These are phyloP conservation scores for Cetraspora pellucida DNA, from an alignment of 192 early-diverging fungal genomes.

Conservation along the genomic window DNA sequence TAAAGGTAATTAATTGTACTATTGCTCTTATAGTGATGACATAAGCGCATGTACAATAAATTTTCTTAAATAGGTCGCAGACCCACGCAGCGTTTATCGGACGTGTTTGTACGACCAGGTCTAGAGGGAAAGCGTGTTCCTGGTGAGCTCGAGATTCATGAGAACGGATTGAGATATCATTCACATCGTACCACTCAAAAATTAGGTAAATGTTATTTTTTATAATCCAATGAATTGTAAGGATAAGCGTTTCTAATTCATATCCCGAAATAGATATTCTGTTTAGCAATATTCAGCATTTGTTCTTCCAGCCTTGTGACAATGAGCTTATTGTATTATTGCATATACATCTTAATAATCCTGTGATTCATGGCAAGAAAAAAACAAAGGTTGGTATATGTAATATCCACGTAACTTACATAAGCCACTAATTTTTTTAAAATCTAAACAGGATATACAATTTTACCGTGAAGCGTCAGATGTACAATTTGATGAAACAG, in stretches of 20 bases:
- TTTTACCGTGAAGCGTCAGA: slow-evolving; percentile 98
- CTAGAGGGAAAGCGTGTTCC: slow-evolving; percentile 88
- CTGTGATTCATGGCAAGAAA: slow-evolving; percentile 97
- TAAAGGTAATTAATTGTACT: slow-evolving; percentile 52
- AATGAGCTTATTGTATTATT: slow-evolving; percentile 93
- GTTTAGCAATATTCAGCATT: slow-evolving; percentile 96
- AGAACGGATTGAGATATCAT: slow-evolving; percentile 92
- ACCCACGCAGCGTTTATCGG: slow-evolving; percentile 76
- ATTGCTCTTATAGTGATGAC: background rate
- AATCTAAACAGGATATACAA: slow-evolving; percentile 81
- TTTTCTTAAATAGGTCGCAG: slow-evolving; percentile 33
- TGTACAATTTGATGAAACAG: slow-evolving; percentile 95
- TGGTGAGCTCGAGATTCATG: slow-evolving; percentile 96
- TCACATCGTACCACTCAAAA: slow-evolving; percentile 74
- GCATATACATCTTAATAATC: slow-evolving; percentile 95
- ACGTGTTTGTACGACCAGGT: slow-evolving; percentile 92
- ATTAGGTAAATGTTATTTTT: slow-evolving; percentile 55
- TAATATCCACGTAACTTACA: background rate
- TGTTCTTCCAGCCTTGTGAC: slow-evolving; percentile 99
- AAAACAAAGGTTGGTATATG: slow-evolving; percentile 75
- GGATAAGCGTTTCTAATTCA: background rate
- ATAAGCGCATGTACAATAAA: background rate
- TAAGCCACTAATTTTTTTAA: background rate
- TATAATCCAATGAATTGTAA: slow-evolving; percentile 6
- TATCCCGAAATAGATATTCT: slow-evolving; percentile 69